Base-by-base conservation (phyloP, 2,329 filamentous ascomycete species). In the Magnaporthiopsis rhizophila region DNA sequence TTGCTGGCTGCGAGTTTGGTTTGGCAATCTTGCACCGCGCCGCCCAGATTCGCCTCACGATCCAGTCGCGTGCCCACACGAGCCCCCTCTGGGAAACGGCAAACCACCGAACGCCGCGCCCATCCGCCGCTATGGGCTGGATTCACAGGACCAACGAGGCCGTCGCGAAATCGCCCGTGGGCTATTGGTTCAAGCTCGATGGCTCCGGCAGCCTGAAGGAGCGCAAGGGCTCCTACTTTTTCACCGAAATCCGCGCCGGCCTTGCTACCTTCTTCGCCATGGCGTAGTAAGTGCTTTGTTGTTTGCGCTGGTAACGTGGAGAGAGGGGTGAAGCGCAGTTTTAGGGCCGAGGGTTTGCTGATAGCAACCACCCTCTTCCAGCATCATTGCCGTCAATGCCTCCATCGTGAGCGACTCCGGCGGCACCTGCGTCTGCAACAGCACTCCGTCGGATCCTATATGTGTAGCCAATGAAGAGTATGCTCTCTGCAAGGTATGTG, bases 211-310 rank as follows among this genome's bases (percentile, higher is more conserved):
- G 94, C 83, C 63, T 30, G 30, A 65, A 63, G 50, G 88, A 91
- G 74, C 86, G 90, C 63, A 89, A 90, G 72, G 88, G 88, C 28
- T 89, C 90, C 38, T 82, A 83, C 70, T 96, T 96, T 79, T 86
- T 91, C 71, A 96, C 91, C 61, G 92, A 96, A 77, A 80, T 96
- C 64, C 88, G 92, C 67, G 92, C 90, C 65, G 92, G 92, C 61
- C 78, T 96, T 53, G 90, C 91, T 32, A 92, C 90, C 73, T 92
- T 92, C 77, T 89, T 90, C 73, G 84, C 84, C 69, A 82, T 83
- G 77, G 77, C 78, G 66, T 53, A 53, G 45, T 63, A 53, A 63
- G 62, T 59, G 6, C 18, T 34, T 34, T 26, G 21, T 28, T n/a
- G 21, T 62, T 21, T 18, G 59, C n/a, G 12, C 58, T 62, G 28